Evolutionary conservation across 2,329 filamentous ascomycete species (phyloP), one percentile per base, ranked within the genome.

Genomic region (Amauroascus niger): DNA sequence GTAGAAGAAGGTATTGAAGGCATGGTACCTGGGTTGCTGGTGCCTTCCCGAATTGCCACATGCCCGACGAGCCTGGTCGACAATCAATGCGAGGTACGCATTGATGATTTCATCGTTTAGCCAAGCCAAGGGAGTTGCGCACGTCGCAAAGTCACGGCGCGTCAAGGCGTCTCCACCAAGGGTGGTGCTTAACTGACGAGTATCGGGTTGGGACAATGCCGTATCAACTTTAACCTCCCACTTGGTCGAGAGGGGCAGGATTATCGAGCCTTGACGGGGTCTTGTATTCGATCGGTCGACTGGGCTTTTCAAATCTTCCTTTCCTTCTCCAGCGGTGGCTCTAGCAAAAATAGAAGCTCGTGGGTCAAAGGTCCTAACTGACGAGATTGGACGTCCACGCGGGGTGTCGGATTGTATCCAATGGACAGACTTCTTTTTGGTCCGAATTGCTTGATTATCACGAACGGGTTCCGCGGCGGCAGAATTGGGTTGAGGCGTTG

Each of bases 41-140:
- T 66, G 61, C 18, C 64, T 62, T 7, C 65, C 67, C 1, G 62
- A 61, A 45, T 71, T 71, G 11, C 62, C 63, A 9, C 66, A 55
- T 6, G 59, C 58, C 32, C 63, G 60, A 6, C 69, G 67, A 20
- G 71, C 59, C 39, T 72, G 68, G 37, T 70, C 65, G 22, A 72
- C 58, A 26, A 74, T 62, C n/a, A 73, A 54, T n/a, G 61, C 63
- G 20, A 75, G 63, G 53, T 75, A 74, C 14, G 68, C 66, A 55
- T 74, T 75, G 57, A 75, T 73, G 1, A 74, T 65, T 52, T 74
- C 72, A 54, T 75, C 72, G 50, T 74, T 74, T 20, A 75, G 62
- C 72, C 72, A 75, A 1, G 64, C 65, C 56, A 63, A 49, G 5
- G 59, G 62, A 4, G 61, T 65, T 50, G 64, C 62, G 53, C 70